phyloP scores from a whole-genome alignment of 2,329 filamentous ascomycete species.

The Hypoxylon sp. region DNA sequence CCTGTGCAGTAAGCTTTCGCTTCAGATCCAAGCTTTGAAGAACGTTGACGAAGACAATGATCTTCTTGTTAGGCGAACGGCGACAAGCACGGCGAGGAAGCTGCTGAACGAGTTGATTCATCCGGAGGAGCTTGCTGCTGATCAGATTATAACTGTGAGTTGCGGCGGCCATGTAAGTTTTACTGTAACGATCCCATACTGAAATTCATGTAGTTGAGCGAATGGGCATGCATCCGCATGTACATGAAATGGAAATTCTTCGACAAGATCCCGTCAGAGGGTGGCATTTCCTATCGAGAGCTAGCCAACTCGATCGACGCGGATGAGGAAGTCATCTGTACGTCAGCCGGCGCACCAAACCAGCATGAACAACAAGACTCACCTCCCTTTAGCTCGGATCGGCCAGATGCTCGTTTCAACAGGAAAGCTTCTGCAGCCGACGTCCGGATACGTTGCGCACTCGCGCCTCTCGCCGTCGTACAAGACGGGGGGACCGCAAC shows the following conservation, averaged over 20 bases:
- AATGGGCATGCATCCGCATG: constrained; percentile 27
- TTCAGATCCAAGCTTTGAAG: constrained; percentile 12
- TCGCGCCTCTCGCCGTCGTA: constrained; percentile 28
- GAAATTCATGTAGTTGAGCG: constrained; percentile 11
- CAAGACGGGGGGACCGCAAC: constrained; percentile 9
- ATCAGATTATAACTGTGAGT: constrained; percentile 23
- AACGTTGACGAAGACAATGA: constrained; percentile 1
- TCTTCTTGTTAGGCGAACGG: constrained; percentile 10
- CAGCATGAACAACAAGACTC: neutral
- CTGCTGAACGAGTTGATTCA: constrained; percentile 21
- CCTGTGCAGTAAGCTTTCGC: constrained; percentile 19
- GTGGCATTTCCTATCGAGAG: constrained; percentile 18
- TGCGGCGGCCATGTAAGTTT: neutral
- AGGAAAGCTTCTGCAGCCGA: constrained; percentile 24
- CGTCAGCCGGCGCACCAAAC: neutral
- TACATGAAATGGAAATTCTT: constrained; percentile 31
- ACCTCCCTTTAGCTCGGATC: constrained; percentile 13
- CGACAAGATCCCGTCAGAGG: constrained; percentile 28
- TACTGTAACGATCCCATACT: neutral
- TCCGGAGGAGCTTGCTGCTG: constrained; percentile 20
- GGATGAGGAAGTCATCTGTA: constrained; percentile 23
- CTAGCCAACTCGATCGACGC: constrained; percentile 21
- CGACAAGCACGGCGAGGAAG: constrained; percentile 12
- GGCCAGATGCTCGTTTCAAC: constrained; percentile 35
- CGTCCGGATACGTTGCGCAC: constrained; percentile 22